A percentile compares a stretch with the other conserved stretches of the same genome.
Conservation (phyloP, 768 basidiomycete species). For the Amanita pallidorosea region DNA sequence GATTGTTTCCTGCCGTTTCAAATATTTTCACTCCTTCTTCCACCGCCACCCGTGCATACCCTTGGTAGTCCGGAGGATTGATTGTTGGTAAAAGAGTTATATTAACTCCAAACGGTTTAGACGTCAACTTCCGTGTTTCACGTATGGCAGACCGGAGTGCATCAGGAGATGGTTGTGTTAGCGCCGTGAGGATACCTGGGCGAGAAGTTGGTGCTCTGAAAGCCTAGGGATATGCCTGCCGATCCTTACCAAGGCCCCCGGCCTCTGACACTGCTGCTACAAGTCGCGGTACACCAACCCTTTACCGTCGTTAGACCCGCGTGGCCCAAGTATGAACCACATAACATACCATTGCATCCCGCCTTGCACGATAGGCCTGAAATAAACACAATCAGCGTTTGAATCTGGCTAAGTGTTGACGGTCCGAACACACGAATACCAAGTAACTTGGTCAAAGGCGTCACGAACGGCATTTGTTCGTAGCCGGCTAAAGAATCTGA, state of each 20-base stretch:
- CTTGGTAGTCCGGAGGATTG: conserved; percentile 84
- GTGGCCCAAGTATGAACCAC: background rate
- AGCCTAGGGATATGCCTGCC: background rate
- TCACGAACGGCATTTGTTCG: conserved; percentile 22
- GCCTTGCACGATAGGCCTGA: conserved; percentile 73
- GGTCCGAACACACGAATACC: conserved; percentile 50
- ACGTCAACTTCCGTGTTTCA: conserved; percentile 60
- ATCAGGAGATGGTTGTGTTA: conserved; percentile 81
- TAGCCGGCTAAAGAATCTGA: background rate
- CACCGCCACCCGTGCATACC: conserved; percentile 70
- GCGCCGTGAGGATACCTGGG: conserved; percentile 71
- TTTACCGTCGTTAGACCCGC: conserved; percentile 12
- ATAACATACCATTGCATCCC: conserved; percentile 77
- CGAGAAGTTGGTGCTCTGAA: background rate
- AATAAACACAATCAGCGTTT: background rate
- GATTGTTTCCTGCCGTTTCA: conserved; percentile 90
- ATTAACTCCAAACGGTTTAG: conserved; percentile 77
- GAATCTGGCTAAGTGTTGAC: conserved; percentile 5
- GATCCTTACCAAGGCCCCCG: conserved; percentile 60
- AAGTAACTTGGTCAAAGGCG: conserved; percentile 53
- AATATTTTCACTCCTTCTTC: conserved; percentile 85
- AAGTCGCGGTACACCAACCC: conserved; percentile 73
- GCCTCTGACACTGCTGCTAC: conserved; percentile 75
- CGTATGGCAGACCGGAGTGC: conserved; percentile 72
- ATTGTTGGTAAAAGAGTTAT: conserved; percentile 84